phyloP scores from a whole-genome alignment of 495 filamentous ascomycete genomes.

The Aspergillus sclerotioniger region DNA sequence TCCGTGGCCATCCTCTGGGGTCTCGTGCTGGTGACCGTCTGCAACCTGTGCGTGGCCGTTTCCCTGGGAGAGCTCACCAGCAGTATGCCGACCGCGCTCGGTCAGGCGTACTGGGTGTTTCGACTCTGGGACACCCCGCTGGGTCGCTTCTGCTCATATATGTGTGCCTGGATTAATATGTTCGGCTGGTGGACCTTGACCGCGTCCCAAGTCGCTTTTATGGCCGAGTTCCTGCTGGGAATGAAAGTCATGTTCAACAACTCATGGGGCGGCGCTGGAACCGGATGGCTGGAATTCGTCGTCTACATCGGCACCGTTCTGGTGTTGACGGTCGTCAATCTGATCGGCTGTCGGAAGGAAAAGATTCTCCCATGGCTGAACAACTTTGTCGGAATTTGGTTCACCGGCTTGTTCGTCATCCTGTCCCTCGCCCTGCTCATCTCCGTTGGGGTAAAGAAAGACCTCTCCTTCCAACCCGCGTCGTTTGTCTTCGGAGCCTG shows the following conservation, averaged over 20 bases:
- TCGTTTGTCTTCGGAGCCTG: conserved; percentile 56
- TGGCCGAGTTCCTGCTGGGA: conserved; percentile 46
- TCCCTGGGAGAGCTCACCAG: conserved; percentile 46
- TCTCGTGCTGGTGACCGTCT: conserved; percentile 38
- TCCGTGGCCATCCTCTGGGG: conserved; percentile 50
- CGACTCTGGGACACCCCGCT: conserved; percentile 35
- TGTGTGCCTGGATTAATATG: conserved; percentile 50
- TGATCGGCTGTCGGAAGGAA: conserved; percentile 46
- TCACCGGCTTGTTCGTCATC: conserved; percentile 42
- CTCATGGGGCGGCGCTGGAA: conserved; percentile 33
- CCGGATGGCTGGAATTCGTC: conserved; percentile 46
- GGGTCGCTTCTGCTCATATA: conserved; percentile 43
- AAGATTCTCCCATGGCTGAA: conserved; percentile 45
- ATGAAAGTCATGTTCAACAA: conserved; percentile 46
- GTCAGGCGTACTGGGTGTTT: conserved; percentile 46
- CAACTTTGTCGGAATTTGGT: conserved; percentile 50
- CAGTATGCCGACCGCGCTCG: conserved; percentile 46
- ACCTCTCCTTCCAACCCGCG: conserved; percentile 41
- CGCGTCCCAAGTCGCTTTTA: conserved; percentile 46
- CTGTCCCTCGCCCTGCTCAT: conserved; percentile 45
- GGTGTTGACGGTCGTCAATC: conserved; percentile 41
- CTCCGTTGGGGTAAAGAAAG: conserved; percentile 37
- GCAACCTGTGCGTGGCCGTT: conserved; percentile 45
- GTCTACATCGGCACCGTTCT: conserved; percentile 42
- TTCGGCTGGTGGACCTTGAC: conserved; percentile 50